These are phyloP conservation scores for Massariosphaeria phaeospora DNA, from an alignment of 495 filamentous ascomycete species.

Conservation along the genomic window DNA sequence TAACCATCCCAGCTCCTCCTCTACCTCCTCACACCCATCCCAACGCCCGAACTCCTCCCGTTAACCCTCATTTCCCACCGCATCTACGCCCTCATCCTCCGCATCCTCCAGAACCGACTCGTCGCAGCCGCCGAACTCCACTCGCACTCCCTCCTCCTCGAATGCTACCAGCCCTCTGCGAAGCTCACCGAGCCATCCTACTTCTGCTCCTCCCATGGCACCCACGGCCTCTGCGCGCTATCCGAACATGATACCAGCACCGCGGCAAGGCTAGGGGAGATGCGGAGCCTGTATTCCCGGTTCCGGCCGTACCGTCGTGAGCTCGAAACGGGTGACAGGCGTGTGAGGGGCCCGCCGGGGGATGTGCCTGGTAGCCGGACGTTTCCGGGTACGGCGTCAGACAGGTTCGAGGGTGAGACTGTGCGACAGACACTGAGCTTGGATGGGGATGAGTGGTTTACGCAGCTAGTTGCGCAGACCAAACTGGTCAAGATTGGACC, in stretches of 20 bases:
- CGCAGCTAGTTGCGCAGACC: slow-evolving; percentile 62
- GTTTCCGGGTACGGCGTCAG: slow-evolving; percentile 25
- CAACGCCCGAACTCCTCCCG: slow-evolving; percentile 57
- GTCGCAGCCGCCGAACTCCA: slow-evolving; percentile 49
- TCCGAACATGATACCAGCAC: slow-evolving; percentile 27
- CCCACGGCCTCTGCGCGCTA: slow-evolving; percentile 42
- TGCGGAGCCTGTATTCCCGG: slow-evolving; percentile 50
- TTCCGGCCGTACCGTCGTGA: slow-evolving; percentile 56
- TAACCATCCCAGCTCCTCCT: slow-evolving; percentile 56
- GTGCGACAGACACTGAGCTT: slow-evolving; percentile 58
- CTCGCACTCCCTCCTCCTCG: slow-evolving; percentile 63
- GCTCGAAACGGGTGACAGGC: slow-evolving; percentile 39
- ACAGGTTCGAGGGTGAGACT: slow-evolving; percentile 32
- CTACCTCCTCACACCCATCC: slow-evolving; percentile 56
- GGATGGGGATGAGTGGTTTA: slow-evolving; percentile 64
- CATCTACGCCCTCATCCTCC: slow-evolving; percentile 62
- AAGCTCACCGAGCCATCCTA: slow-evolving; percentile 63
- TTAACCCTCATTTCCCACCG: slow-evolving; percentile 58
- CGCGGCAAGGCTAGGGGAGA: slow-evolving; percentile 37
- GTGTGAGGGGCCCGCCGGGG: slow-evolving; percentile 37
- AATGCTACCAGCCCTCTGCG: slow-evolving; percentile 71
- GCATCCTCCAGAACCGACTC: slow-evolving; percentile 63
- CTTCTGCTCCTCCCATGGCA: slow-evolving; percentile 63
- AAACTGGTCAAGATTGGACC: slow-evolving; percentile 63
- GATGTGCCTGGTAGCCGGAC: slow-evolving; percentile 43